phyloP scores from a whole-genome alignment of 2,329 filamentous ascomycete species.

The Aspergillus sp. region DNA sequence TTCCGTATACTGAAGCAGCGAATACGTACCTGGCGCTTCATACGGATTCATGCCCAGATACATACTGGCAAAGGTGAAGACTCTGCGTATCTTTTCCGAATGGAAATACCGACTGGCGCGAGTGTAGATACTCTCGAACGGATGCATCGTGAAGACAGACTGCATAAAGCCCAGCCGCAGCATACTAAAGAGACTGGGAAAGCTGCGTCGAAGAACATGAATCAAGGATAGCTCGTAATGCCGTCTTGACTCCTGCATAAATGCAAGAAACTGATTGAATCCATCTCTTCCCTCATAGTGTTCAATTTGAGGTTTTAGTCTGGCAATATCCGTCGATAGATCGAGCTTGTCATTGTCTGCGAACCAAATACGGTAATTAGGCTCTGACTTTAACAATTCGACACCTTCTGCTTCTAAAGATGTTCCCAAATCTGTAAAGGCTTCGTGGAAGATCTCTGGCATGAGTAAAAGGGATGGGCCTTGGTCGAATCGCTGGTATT shows the following conservation, averaged over 20 bases:
- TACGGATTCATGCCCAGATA: conserved; percentile 80
- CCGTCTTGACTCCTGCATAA: conserved; percentile 61
- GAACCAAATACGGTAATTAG: conserved; percentile 73
- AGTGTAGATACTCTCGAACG: conserved; percentile 66
- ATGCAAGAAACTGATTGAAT: conserved; percentile 64
- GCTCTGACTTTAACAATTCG: conserved; percentile 64
- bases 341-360: conserved; percentile 55
- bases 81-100: conserved; percentile 63
- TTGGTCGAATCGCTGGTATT: conserved; percentile 63
- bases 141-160: conserved; percentile 59
- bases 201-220: conserved; percentile 65
- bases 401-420: conserved; percentile 63
- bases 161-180: conserved; percentile 54
- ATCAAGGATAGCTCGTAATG: conserved; percentile 66
- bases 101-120: conserved; percentile 64
- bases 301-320: conserved; percentile 68
- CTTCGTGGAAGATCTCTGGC: conserved; percentile 65
- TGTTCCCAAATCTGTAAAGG: conserved; percentile 65
- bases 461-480: conserved; percentile 70
- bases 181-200: conserved; percentile 57
- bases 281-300: conserved; percentile 68
- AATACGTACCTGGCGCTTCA: conserved; percentile 70
- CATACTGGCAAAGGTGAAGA: conserved; percentile 76
- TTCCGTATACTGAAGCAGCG: conserved; percentile 69
- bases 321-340: conserved; percentile 62